Conservation (phyloP, 139 green algal genomes). For the Tetradesmus obliquus region DNA sequence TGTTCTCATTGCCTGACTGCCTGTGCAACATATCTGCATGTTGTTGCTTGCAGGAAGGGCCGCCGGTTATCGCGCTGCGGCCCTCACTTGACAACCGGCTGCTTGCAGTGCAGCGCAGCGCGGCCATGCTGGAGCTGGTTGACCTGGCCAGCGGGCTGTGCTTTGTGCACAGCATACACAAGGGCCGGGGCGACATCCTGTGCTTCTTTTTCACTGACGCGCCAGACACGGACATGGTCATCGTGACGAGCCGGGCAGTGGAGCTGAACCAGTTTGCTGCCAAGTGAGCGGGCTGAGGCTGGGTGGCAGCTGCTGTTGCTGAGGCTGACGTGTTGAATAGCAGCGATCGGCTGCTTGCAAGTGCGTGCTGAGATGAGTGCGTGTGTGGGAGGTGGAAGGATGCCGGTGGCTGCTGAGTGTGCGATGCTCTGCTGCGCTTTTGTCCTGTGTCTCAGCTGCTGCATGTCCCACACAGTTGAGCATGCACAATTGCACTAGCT, state of each 20-base stretch:
- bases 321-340: neutral
- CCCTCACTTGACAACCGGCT: constrained; percentile 61
- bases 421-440: too few species aligned
- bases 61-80: constrained; percentile 50
- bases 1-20: neutral
- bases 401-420: too few species aligned
- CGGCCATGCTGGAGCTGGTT: constrained; percentile 55
- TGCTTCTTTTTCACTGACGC: constrained; percentile 69
- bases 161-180: constrained; percentile 54
- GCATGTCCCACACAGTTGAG: too few species aligned
- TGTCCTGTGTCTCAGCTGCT: too few species aligned
- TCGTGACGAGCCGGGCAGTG: constrained; percentile 55
- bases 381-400: too few species aligned
- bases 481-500: too few species aligned
- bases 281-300: neutral
- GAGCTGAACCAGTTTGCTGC: constrained; percentile 57
- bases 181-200: constrained; percentile 50
- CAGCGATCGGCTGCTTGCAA: neutral
- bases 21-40: neutral
- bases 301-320: neutral
- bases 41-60: constrained; percentile 45
- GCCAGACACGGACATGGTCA: constrained; percentile 59
- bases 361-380: neutral
- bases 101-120: constrained; percentile 56
- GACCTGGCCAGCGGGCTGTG: constrained; percentile 52